Evolutionary conservation across 2,329 filamentous ascomycete species (phyloP), one percentile per base, ranked within the genome.

Genomic region (Lachnellula arida): DNA sequence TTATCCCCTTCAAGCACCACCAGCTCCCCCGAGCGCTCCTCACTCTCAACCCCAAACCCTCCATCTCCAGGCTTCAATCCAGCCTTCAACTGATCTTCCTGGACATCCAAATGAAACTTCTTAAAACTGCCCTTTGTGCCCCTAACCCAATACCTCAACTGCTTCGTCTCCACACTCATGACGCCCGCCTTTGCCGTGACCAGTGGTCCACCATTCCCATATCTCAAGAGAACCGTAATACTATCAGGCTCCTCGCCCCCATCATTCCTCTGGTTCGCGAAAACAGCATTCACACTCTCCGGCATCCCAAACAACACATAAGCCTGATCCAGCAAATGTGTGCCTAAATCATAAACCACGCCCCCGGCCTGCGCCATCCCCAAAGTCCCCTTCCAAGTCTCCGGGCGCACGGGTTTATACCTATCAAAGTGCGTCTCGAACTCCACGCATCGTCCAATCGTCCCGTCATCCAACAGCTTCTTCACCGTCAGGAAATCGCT

Each of bases 391-490:
- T 91, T 91, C 89, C 89, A 93, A 49, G 74, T 78, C 55, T 76
- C 68, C 23, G 84, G 81, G 40, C 78, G 75, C 32, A 78, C 76
- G 14, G 86, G 77, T 17, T 84, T 81, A 73, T 88, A 86, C 17
- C 89, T 83, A 71, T 93, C 89, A 67, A 92, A 92, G 74, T 92
- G 88, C 22, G 86, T 87, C 71, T 91, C 83, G 67, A 88, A 89
- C 73, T 93, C 88, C 53, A 87, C 79, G 40, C 92, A 74, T n/a
- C 88, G 80, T 53, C 89, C 89, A 4, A 93, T 75, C 0, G 75
- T 75, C 39, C 78, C 81, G 32, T 80, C 76, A 12, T 73, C 72
- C 37, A 91, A 66, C 25, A 92, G 77, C 62, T 84, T 78, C 63
- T 77, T 77, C 46, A 91, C 76, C 0, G 88, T 89, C 46, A 87